These are phyloP conservation scores for Oryza glaberrima DNA, from an alignment of 176 grass and related monocot genomes.

Conservation along the genomic window DNA sequence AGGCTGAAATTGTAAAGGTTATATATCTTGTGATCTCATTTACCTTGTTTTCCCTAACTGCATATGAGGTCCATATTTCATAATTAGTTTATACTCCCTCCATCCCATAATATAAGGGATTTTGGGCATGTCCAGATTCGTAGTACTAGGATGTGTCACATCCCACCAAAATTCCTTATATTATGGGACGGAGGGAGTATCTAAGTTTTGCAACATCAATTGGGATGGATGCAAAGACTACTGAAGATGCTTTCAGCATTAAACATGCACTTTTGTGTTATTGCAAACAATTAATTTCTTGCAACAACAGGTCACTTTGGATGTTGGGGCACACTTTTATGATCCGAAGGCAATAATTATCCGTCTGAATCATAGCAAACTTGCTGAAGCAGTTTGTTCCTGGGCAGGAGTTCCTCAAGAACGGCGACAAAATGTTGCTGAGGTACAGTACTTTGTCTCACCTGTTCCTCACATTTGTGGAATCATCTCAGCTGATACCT, in stretches of 20 bases:
- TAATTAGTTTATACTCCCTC: neutral
- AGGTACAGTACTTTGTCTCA: constrained; percentile 58
- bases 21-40: neutral
- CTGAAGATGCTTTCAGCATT: constrained; percentile 18
- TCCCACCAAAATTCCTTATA: too few relatives aligned
- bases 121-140: too few relatives aligned
- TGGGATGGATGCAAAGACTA: constrained; percentile 11
- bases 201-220: constrained; percentile 27
- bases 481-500: constrained; percentile 30
- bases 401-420: constrained; percentile 80
- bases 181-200: neutral
- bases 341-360: constrained; percentile 72
- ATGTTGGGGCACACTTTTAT: constrained; percentile 72
- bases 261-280: constrained; percentile 10
- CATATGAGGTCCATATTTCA: neutral
- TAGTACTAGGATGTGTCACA: too few relatives aligned
- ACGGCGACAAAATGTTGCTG: constrained; percentile 77
- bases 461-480: constrained; percentile 32
- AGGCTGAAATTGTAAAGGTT: constrained; percentile 92
- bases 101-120: too few relatives aligned
- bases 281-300: constrained; percentile 29
- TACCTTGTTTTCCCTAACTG: constrained; percentile 1
- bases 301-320: constrained; percentile 68
- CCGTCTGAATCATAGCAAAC: constrained; percentile 79
- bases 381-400: constrained; percentile 86